These are phyloP conservation scores for Sedum album DNA, from an alignment of 164 flowering plant genomes.

Conservation along the genomic window DNA sequence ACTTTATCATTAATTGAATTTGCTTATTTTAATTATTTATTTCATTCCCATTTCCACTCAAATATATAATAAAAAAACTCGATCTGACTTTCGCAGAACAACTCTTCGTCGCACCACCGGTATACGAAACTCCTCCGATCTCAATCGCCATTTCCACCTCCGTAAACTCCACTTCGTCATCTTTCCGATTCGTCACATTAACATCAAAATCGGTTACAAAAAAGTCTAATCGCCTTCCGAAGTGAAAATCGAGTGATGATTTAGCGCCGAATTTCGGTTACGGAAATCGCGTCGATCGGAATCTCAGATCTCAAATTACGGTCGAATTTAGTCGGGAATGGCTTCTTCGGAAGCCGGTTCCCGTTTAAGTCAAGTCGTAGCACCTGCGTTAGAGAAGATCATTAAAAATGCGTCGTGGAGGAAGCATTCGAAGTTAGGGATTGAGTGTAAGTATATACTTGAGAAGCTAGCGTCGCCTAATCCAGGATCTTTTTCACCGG, in stretches of 20 bases:
- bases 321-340: slow-evolving; percentile 40
- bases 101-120: not conserved
- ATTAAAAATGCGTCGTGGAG: slow-evolving; percentile 92
- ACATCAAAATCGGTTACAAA: not conserved
- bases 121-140: not conserved
- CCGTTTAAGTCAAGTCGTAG: slow-evolving; percentile 57
- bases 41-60: not conserved
- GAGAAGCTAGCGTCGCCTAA: slow-evolving; percentile 36
- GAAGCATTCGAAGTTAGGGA: slow-evolving; percentile 80
- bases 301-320: slow-evolving; percentile 4
- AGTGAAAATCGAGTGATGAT: not conserved
- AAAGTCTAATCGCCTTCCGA: not conserved
- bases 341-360: slow-evolving; percentile 99
- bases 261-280: not conserved
- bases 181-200: too few relatives aligned
- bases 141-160: not conserved
- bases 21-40: too few relatives aligned
- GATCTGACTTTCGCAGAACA: not conserved
- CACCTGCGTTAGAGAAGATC: slow-evolving; percentile 86
- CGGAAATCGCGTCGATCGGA: not conserved
- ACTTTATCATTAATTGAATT: too few relatives aligned
- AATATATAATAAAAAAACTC: not conserved
- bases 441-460: slow-evolving; percentile 72
- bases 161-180: not conserved
- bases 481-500: not conserved